Evolutionary conservation across 2,329 filamentous ascomycete species (phyloP).

Genomic region (Pseudogymnoascus pannorum): DNA sequence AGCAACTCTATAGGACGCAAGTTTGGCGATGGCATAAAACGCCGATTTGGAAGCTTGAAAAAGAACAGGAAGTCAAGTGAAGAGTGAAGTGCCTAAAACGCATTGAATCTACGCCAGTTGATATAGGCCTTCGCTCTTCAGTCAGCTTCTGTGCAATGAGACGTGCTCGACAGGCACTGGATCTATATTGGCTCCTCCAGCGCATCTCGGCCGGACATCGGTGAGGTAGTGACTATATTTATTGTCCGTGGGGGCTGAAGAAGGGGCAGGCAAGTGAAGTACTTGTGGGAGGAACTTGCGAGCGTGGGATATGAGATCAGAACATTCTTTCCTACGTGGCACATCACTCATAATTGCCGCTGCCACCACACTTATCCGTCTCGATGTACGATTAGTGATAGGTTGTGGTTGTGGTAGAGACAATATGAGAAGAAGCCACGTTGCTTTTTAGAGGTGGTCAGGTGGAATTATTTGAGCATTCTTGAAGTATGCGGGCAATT

Average conservation of each 20-base stretch:
- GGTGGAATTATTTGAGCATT: conserved; percentile 1
- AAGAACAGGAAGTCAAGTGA: conserved; percentile 33
- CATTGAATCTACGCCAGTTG: neutral
- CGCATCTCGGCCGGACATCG: neutral
- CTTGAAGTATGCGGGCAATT: neutral
- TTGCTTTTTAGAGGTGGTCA: conserved; percentile 5
- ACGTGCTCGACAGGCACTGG: neutral
- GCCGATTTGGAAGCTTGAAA: conserved; percentile 46
- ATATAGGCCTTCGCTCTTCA: neutral
- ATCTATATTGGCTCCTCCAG: neutral
- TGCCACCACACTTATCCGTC: neutral
- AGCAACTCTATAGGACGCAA: conserved; percentile 34
- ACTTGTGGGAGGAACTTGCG: neutral
- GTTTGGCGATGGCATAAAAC: conserved; percentile 45
- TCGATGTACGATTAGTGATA: neutral
- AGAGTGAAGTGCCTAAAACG: neutral
- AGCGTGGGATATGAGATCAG: neutral
- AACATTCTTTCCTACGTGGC: neutral
- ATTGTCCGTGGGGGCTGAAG: no score
- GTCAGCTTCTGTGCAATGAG: neutral
- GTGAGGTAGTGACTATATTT: neutral
- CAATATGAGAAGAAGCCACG: conserved; percentile 7
- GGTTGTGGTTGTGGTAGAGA: neutral
- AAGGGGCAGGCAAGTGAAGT: neutral
- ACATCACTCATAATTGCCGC: neutral